These are phyloP conservation scores for Pythium phragmiticola DNA, from an alignment of 352 stramenopile species.

Conservation along the genomic window DNA sequence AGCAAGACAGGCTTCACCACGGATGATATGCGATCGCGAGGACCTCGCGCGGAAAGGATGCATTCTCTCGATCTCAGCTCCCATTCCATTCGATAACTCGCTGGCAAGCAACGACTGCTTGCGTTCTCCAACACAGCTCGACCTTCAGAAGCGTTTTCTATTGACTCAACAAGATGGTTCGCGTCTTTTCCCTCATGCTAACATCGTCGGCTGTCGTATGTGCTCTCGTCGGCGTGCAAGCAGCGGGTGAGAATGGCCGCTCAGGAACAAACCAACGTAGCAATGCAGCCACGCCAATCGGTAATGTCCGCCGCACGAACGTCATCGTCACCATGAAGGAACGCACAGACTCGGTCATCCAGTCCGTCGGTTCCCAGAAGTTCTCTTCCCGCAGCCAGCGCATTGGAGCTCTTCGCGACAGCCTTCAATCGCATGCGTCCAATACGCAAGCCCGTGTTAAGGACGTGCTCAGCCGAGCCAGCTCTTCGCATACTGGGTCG, in stretches of 20 bases:
- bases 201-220: conserved; percentile 1
- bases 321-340: conserved; percentile 57
- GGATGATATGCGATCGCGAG: conserved; percentile 4
- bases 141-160: not conserved
- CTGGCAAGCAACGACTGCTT: conserved; percentile 4
- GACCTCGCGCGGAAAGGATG: not conserved
- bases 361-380: conserved; percentile 33
- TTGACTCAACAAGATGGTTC: conserved; percentile 20
- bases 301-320: conserved; percentile 31
- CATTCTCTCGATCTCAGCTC: not conserved
- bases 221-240: not conserved
- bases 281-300: conserved; percentile 22
- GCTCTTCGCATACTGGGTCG: conserved; percentile 25
- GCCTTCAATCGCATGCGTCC: conserved; percentile 35
- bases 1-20: not conserved
- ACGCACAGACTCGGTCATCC: conserved; percentile 29
- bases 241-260: conserved; percentile 10
- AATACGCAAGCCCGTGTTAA: conserved; percentile 36
- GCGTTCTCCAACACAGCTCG: not conserved
- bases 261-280: conserved; percentile 17
- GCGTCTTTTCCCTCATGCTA: conserved; percentile 12
- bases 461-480: conserved; percentile 27
- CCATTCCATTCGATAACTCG: conserved; percentile 17
- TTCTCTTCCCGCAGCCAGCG: conserved; percentile 36
- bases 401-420: conserved; percentile 33